Evolutionary conservation across 164 flowering plant genomes (phyloP), one percentile per base, ranked within the genome.

Genomic region (Cinnamomum chago): DNA sequence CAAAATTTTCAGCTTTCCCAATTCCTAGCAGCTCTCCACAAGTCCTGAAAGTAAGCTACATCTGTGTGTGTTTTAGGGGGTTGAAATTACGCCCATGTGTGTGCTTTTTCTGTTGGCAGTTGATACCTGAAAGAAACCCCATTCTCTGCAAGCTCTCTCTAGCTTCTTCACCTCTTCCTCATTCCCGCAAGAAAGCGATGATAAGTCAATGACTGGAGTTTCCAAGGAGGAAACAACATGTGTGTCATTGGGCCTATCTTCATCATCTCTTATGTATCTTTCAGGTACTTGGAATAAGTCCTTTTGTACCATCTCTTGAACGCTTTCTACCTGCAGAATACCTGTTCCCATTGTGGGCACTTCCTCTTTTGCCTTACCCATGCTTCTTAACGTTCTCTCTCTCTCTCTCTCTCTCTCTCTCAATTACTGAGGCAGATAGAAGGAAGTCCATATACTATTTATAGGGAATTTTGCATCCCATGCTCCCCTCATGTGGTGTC

Each of bases 91-190:
- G 9, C 47, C 47, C 47, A 40, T 7, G 9, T 40, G 9, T 40
- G 47, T 40, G 47, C 11, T 40, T 40, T 30, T 30, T 30, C 5
- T 4, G 35, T 30, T 30, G 35, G 35, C 35, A 30, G 35, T 30
- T 30, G 35, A 55, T 70, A 81, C 77, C 76, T 72, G 76, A 62
- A 80, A 80, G 74, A 82, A 80, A 20, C 83, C 81, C 85, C 83
- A 82, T 18, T 78, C 72, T 47, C 33, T 73, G 81, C 79, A 80
- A 74, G 81, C 83, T 15, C 40, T 24, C 69, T 80, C 75, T 13
- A 78, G 67, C 67, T 73, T 76, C 50, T 28, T 76, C 33, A 10
- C 70, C 68, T 78, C 83, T 22, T 72, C 74, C 23, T 80, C 75
- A 9, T 76, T 50, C 18, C 75, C 67, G 5, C 25, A 40, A 7